phyloP scores from a whole-genome alignment of 2,329 filamentous ascomycete genomes.

The Didymella pinodella region DNA sequence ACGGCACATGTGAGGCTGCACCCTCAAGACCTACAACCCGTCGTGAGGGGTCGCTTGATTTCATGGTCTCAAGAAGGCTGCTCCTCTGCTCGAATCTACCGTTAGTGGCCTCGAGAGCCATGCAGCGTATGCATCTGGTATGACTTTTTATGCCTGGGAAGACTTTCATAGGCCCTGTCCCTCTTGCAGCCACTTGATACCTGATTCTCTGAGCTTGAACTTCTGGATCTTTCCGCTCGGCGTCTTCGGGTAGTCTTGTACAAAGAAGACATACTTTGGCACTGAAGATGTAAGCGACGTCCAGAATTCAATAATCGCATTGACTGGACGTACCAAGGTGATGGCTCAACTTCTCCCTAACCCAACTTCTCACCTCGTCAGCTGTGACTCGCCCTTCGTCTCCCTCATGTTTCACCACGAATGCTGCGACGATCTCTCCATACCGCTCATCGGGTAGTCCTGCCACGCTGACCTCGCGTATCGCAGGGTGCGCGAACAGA shows the following conservation, averaged over 20 bases:
- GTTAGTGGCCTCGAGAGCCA: neutral
- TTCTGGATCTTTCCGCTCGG: constrained; percentile 98
- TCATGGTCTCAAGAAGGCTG: too few species aligned
- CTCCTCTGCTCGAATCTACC: too few species aligned
- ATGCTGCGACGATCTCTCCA: constrained; percentile 87
- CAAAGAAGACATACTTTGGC: constrained; percentile 90
- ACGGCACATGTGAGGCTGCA: neutral
- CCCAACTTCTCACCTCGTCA: constrained; percentile 74
- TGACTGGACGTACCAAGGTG: constrained; percentile 63
- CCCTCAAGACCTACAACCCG: too few species aligned
- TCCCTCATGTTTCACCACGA: constrained; percentile 66
- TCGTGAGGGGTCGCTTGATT: too few species aligned
- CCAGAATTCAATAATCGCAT: too few species aligned
- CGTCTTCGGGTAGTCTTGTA: constrained; percentile 88
- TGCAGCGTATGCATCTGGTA: neutral
- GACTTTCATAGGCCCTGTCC: constrained; percentile 28
- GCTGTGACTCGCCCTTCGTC: constrained; percentile 56
- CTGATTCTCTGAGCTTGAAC: constrained; percentile 79
- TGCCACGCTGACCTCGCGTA: constrained; percentile 82
- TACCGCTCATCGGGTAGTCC: constrained; percentile 83
- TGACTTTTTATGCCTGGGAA: neutral
- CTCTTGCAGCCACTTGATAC: constrained; percentile 42
- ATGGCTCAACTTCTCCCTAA: constrained; percentile 73
- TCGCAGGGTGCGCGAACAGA: constrained; percentile 73
- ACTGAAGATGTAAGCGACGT: constrained; percentile 54